Evolutionary conservation across 139 green algal species (phyloP), one percentile per base, ranked within the genome.

Genomic region (Volvox africanus): DNA sequence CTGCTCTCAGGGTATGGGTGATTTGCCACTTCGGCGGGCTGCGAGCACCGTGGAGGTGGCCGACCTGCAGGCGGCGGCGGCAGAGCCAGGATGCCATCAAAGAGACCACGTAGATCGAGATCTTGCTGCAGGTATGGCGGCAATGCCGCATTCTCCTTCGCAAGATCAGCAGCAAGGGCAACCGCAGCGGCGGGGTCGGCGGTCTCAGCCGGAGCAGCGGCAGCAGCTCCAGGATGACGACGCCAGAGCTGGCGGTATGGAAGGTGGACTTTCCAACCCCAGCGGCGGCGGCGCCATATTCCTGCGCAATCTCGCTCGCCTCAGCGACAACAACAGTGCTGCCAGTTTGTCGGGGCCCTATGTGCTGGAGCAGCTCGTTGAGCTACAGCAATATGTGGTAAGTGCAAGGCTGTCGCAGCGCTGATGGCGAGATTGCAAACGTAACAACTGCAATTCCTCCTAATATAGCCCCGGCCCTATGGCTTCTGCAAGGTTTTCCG

Each of bases 371-470:
- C 84, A 81, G 36, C 37, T 89, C 16, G 84, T 69, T 1, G 84
- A 89, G 84, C 84, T 89, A 69, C 84, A 89, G 68, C 84, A 89
- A 2, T 81, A 80, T 50, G 84, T 89, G 84, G 84, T 89, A 44
- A 50, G 84, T 73, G 24, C 65, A 73, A 12, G 21, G 65, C 44
- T 55, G 44, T 55, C 9, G 44, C 44, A 55, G 44, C 5, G 5
- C 9, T 55, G 44, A 55, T 55, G 44, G 44, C 44, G 44, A 55
- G 44, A 55, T 9, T 55, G 44, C 44, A 55, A 55, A 14, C 44
- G 5, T 55, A 55, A 55, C 9, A 55, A 55, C 9, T 9, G 44
- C 44, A 55, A 14, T 9, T 55, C 44, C 44, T 9, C 9, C 44
- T 14, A 9, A 9, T 55, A 5, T 55, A 55, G 44, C 5, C 44